A percentile compares a stretch with the other conserved stretches of the same genome.
These are phyloP conservation scores for Saccharomyces hybrid DNA, from an alignment of 1,139 yeast species.

Conservation along the genomic window DNA sequence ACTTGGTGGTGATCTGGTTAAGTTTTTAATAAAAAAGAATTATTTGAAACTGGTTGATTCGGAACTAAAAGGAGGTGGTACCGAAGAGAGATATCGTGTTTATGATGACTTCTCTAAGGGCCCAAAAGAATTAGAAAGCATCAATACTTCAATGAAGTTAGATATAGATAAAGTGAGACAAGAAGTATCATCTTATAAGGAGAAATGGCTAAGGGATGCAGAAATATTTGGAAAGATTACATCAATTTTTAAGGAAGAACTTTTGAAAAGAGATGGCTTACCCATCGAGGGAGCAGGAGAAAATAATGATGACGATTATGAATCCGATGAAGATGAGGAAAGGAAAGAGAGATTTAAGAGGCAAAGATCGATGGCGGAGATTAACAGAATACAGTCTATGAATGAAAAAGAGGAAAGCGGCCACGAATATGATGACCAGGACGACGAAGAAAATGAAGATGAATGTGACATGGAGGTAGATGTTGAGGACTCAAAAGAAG, in stretches of 20 bases:
- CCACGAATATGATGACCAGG: background rate
- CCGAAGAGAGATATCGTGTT: slow-evolving; percentile 17
- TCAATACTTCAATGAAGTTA: slow-evolving; percentile 21
- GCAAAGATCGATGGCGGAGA: background rate
- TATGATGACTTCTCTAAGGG: slow-evolving; percentile 25
- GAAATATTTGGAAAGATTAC: slow-evolving; percentile 25
- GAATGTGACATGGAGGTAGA: slow-evolving; percentile 2
- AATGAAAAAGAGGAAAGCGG: background rate
- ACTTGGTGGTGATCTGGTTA: slow-evolving; percentile 20
- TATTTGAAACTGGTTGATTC: slow-evolving; percentile 18
- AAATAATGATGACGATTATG: slow-evolving; percentile 3
- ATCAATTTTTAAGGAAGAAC: slow-evolving; percentile 21
- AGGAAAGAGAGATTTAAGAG: background rate
- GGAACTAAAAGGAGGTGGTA: slow-evolving; percentile 9
- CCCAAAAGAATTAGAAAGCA: slow-evolving; percentile 21
- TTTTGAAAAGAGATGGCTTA: slow-evolving; percentile 5
- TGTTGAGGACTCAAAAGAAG: slow-evolving; percentile 1
- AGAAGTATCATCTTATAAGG: slow-evolving; percentile 22
- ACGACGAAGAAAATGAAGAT: slow-evolving; percentile 1
- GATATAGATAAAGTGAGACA: slow-evolving; percentile 21
- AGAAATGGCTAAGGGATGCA: slow-evolving; percentile 29
- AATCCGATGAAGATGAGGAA: slow-evolving; percentile 1
- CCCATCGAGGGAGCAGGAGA: slow-evolving; percentile 2
- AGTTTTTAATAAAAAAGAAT: slow-evolving; percentile 16
- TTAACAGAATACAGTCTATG: background rate